These are phyloP conservation scores for Scopulariopsis brevicaulis DNA, from an alignment of 2,329 filamentous ascomycete genomes.

Conservation along the genomic window DNA sequence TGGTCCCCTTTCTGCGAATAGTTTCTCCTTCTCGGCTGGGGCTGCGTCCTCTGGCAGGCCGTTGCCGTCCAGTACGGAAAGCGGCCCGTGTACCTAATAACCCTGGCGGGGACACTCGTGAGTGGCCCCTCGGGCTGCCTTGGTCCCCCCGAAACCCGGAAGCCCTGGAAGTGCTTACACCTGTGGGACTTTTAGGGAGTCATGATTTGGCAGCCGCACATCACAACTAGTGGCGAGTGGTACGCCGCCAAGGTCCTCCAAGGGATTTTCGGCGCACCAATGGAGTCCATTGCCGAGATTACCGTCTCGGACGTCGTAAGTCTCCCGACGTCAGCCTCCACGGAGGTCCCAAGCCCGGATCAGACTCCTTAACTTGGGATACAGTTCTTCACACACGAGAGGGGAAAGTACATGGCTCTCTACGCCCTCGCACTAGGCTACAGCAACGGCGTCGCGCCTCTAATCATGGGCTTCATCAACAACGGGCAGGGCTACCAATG, in stretches of 20 bases:
- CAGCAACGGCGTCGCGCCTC: conserved; percentile 31
- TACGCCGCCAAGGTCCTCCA: conserved; percentile 15
- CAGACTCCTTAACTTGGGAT: too few relatives aligned
- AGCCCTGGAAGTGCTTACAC: too few relatives aligned
- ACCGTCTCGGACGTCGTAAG: conserved; percentile 16
- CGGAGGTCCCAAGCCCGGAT: too few relatives aligned
- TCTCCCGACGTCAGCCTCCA: not conserved
- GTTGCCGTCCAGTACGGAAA: conserved; percentile 39
- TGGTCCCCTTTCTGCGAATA: too few relatives aligned
- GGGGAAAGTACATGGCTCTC: conserved; percentile 26
- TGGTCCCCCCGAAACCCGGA: not conserved
- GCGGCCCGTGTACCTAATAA: conserved; percentile 31
- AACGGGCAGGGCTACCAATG: conserved; percentile 36
- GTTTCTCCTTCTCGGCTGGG: conserved; percentile 27
- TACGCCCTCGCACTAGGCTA: conserved; percentile 32
- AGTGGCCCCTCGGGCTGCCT: not conserved
- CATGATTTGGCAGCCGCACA: conserved; percentile 19
- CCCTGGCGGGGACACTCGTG: conserved; percentile 17
- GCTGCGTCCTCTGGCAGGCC: conserved; percentile 38
- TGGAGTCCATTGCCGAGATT: conserved; percentile 19
- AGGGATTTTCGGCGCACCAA: conserved; percentile 15
- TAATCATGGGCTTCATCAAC: conserved; percentile 36
- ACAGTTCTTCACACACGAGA: conserved; percentile 28
- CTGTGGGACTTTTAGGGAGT: conserved; percentile 8
- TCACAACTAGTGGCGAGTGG: conserved; percentile 12